Evolutionary conservation across 202 grass and related monocot species (phyloP).

Genomic region (Eragrostis tef): DNA sequence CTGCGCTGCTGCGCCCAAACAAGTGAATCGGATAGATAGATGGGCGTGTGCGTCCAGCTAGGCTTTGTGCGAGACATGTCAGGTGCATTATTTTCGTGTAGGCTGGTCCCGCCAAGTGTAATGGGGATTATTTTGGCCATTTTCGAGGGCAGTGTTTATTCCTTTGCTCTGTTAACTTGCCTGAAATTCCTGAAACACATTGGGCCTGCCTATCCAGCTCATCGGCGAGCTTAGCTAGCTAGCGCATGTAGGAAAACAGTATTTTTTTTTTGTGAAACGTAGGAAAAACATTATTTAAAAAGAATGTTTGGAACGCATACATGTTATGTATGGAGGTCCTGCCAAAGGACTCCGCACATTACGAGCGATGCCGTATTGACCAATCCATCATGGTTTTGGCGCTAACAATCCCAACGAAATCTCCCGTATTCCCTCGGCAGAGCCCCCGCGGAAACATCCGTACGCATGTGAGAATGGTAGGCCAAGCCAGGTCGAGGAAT

Average conservation of each 20-base stretch:
- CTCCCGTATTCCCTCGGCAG: slow-evolving; percentile 24
- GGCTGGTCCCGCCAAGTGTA: slow-evolving; percentile 23
- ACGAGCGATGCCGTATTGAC: slow-evolving; percentile 59
- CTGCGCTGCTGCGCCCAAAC: background rate
- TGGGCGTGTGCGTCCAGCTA: slow-evolving; percentile 5
- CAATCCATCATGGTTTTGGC: slow-evolving; percentile 45
- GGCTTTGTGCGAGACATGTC: background rate
- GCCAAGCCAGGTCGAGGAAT: slow-evolving; percentile 14
- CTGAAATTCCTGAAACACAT: slow-evolving; percentile 6
- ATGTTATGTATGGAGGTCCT: background rate
- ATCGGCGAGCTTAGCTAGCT: too few relatives aligned
- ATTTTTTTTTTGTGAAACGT: too few relatives aligned
- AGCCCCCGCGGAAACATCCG: slow-evolving; percentile 23
- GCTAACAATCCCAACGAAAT: slow-evolving; percentile 44
- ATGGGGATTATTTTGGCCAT: background rate
- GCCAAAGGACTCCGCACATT: slow-evolving; percentile 42
- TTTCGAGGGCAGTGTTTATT: slow-evolving; percentile 4
- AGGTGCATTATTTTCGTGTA: background rate
- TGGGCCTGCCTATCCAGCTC: background rate
- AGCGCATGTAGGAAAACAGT: too few relatives aligned
- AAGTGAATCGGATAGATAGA: background rate
- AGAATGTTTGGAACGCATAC: slow-evolving; percentile 5
- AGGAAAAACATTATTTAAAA: too few relatives aligned
- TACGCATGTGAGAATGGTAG: slow-evolving; percentile 44
- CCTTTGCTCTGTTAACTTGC: slow-evolving; percentile 29